Evolutionary conservation across 768 basidiomycete genomes (phyloP), one percentile per base, ranked within the genome.

Genomic region (Rhizopogon sp.): DNA sequence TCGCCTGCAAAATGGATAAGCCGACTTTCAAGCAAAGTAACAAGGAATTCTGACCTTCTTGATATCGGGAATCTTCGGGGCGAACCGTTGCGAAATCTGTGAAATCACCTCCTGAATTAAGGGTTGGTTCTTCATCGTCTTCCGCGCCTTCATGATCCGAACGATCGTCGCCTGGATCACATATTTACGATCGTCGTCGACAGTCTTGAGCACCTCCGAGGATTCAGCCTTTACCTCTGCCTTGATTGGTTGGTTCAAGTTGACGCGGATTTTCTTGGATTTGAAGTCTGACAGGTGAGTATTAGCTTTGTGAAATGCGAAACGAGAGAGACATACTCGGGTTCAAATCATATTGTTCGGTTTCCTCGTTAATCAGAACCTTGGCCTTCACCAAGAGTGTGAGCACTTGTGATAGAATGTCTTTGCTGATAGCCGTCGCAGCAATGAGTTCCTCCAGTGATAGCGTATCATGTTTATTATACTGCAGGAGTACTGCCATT

Each of bases 141-240:
- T 93, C 37, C 93, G 83, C 25, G 92, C 90, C 73, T 95, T 95
- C 93, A 95, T 94, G 68, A 96, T 91, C 50, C 93, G 85, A 47
- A 96, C 93, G 63, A 96, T 93, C 44, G 90, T 93, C 10, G 93
- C 93, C 69, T 97, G 95, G 54, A 96, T 93, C 57, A 93, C 85
- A 63, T 94, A 91, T 79, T 96, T 97, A 56, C 96, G 85, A 67
- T 98, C 96, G 72, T 98, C 95, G 60, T 96, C 96, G 7, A 98
- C 93, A 7, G 86, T 90, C 79, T 93, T 94, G 66, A 96, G 74
- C 13, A 97, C 92, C 61, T 97, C 92, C 0, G 80, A 80, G 9
- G 86, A 82, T 66, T 98, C 95, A 9, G 88, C 85, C 79, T 94
- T 96, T 57, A 90, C 85, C 70, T 98, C 96, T 1, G 93, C 85